Conservation (phyloP, 306 rosid species). For the Lathyrus aphaca region DNA sequence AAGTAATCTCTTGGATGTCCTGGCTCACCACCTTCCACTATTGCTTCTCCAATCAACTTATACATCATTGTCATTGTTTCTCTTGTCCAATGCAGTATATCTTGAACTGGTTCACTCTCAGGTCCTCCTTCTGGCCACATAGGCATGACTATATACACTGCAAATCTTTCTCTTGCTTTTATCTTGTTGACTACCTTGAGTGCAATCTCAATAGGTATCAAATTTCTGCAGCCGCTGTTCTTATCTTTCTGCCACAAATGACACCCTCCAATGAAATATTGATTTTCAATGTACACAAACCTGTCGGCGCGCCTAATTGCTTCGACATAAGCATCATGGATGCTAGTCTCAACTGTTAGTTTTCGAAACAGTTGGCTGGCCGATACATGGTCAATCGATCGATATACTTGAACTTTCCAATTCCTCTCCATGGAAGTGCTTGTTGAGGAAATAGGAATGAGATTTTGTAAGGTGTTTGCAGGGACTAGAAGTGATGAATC, state of each 20-base stretch:
- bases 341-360: conserved; percentile 77
- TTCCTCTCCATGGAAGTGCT: conserved; percentile 46
- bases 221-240: conserved; percentile 74
- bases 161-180: conserved; percentile 75
- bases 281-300: conserved; percentile 92
- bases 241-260: conserved; percentile 78
- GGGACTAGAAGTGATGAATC: conserved; percentile 73
- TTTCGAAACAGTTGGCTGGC: conserved; percentile 68
- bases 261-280: conserved; percentile 91
- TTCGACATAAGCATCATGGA: conserved; percentile 84
- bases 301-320: conserved; percentile 84
- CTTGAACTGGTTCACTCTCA: conserved; percentile 83
- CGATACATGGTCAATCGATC: conserved; percentile 83
- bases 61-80: conserved; percentile 93
- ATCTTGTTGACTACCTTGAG: conserved; percentile 80
- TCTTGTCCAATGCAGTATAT: conserved; percentile 84
- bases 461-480: conserved; percentile 48
- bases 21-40: conserved; percentile 60
- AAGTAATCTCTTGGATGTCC: conserved; percentile 86
- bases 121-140: conserved; percentile 99
- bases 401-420: conserved; percentile 87
- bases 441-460: conserved; percentile 54
- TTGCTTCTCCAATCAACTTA: conserved; percentile 77
- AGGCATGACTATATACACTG: conserved; percentile 85
- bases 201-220: conserved; percentile 89